These are phyloP conservation scores for Cynanchum wilfordii DNA, from an alignment of 257 asterid genomes.

Conservation along the genomic window DNA sequence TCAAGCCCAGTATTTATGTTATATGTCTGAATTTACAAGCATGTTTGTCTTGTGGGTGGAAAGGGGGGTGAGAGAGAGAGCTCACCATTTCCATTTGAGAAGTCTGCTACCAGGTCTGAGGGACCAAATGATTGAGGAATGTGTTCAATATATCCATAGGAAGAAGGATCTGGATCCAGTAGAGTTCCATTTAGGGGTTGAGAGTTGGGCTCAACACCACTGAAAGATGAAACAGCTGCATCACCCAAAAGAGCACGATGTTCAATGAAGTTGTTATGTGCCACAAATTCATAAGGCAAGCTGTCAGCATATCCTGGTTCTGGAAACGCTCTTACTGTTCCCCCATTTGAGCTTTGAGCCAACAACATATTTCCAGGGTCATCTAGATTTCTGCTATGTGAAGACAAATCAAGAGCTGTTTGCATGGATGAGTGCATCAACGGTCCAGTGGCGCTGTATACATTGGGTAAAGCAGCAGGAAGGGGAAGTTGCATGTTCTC, in stretches of 20 bases:
- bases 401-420: conserved; percentile 38
- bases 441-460: conserved; percentile 39
- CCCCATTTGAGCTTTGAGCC: conserved; percentile 49
- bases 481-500: conserved; percentile 41
- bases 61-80: conserved; percentile 29
- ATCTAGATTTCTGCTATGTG: conserved; percentile 36
- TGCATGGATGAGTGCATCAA: conserved; percentile 41
- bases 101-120: conserved; percentile 52
- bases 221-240: conserved; percentile 57
- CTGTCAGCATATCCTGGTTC: conserved; percentile 52
- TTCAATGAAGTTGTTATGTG: conserved; percentile 49
- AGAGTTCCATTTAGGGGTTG: conserved; percentile 51
- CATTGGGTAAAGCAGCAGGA: conserved; percentile 26
- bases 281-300: conserved; percentile 49
- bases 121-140: conserved; percentile 44
- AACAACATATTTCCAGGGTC: conserved; percentile 44
- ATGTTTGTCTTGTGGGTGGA: not conserved
- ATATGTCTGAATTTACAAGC: not conserved
- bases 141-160: conserved; percentile 56
- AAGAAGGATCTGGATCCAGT: conserved; percentile 53
- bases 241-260: conserved; percentile 55
- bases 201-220: conserved; percentile 56
- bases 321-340: conserved; percentile 40
- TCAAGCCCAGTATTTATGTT: not conserved
- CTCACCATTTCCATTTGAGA: conserved; percentile 47